Evolutionary conservation across 169 alveolate genomes (phyloP), one percentile per base, ranked within the genome.

Genomic region (Cryptosporidium tyzzeri): DNA sequence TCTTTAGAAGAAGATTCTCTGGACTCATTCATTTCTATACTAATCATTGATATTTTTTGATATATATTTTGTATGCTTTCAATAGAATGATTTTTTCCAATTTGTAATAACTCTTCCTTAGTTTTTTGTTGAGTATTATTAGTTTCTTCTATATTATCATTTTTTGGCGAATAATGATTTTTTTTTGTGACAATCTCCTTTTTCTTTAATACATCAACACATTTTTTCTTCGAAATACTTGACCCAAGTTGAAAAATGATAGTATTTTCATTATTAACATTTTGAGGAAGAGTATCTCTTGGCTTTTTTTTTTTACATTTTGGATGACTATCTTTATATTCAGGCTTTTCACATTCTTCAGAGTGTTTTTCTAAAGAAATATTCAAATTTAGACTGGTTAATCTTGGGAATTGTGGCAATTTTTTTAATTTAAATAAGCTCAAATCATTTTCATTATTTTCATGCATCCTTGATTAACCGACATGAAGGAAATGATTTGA

Each of bases 241-340:
- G 89, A 41, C 26, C 89, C 89, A 8, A 80, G 68, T 31, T 80
- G 89, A 37, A 65, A 80, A 37, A 80, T 44, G 7, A 65, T 44
- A 21, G 65, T 71, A 51, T 71, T 71, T 35, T 45, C 67, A 29
- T 48, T 29, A 48, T 21, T 48, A n/a, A n/a, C 45, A 4, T 9
- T 55, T 51, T 23, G 45, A 33, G 51, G 39, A 45, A 35, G 67
- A 26, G 41, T n/a, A 16, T 50, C 65, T 16, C 68, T 39, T 6
- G 41, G 26, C 18, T 71, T 33, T 71, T 44, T 50, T 35, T 55
- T 35, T 39, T 18, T 51, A 16, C 69, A 50, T 35, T 55, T 71
- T n/a, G 58, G 21, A 14, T 55, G 37, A 18, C 48, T 53, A n/a
- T 71, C 50, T 33, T 71, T 71, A 10, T 44, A 9, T 29, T 37